phyloP scores from a whole-genome alignment of 2,329 filamentous ascomycete genomes.

The Elsinoe australis region DNA sequence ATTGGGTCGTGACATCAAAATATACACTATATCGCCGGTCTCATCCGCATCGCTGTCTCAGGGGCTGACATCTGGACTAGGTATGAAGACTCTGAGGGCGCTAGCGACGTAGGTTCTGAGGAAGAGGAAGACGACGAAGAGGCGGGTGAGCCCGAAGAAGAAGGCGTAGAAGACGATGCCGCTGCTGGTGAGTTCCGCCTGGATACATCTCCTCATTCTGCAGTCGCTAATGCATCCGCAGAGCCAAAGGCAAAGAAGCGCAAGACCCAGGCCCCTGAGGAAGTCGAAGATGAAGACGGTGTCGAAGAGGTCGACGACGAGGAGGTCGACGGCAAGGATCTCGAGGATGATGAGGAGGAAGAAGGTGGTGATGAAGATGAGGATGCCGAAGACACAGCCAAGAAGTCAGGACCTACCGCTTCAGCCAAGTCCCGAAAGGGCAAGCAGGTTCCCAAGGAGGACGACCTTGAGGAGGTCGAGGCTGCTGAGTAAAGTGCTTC shows the following conservation, averaged over 20 bases:
- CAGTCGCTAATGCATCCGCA: constrained; percentile 10
- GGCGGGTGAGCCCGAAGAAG: constrained; percentile 14
- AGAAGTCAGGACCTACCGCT: constrained; percentile 26
- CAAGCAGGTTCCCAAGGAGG: constrained; percentile 27
- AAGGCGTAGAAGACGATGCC: constrained; percentile 13
- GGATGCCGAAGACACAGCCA: constrained; percentile 26
- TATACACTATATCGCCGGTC: no score
- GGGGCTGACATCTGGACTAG: constrained; percentile 5
- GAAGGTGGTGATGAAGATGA: constrained; percentile 21
- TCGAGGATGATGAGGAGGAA: constrained; percentile 19
- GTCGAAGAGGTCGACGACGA: constrained; percentile 23
- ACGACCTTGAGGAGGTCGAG: constrained; percentile 27
- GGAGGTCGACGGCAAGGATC: constrained; percentile 23
- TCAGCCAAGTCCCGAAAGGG: constrained; percentile 27
- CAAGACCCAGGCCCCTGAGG: constrained; percentile 25
- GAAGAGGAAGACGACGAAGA: constrained; percentile 17
- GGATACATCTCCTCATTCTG: not conserved
- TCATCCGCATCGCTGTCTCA: not conserved
- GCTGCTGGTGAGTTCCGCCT: constrained; percentile 15
- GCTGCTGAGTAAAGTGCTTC: constrained; percentile 17
- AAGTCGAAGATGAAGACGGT: constrained; percentile 17
- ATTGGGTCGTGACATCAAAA: no score
- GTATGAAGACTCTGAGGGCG: constrained; percentile 20
- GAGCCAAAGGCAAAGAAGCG: constrained; percentile 27
- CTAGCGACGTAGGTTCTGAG: constrained; percentile 16